Conservation (phyloP, 371 early-diverging fungal species). For the Syncephalastrum sp. region DNA sequence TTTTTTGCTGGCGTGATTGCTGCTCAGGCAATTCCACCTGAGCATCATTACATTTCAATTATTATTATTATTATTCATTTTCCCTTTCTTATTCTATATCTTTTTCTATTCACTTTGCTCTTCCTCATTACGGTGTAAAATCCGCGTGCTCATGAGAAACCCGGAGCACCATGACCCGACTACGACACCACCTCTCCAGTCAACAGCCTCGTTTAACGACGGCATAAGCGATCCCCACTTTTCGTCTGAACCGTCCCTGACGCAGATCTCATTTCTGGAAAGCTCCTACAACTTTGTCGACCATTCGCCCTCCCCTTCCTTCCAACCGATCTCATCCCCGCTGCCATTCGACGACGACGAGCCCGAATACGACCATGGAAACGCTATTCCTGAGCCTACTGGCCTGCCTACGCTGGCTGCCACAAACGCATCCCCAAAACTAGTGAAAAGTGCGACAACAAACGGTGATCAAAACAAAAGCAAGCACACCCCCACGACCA, state of each 20-base stretch:
- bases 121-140: too few relatives aligned
- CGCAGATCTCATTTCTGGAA: slow-evolving; percentile 31
- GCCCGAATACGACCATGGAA: background rate
- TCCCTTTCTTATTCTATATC: too few relatives aligned
- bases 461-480: too few relatives aligned
- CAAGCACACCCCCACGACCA: too few relatives aligned
- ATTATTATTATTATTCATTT: too few relatives aligned
- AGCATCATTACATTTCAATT: too few relatives aligned
- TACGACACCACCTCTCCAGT: background rate
- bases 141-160: too few relatives aligned
- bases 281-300: slow-evolving; percentile 11
- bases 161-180: too few relatives aligned
- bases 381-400: background rate
- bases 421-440: background rate
- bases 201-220: slow-evolving; percentile 8
- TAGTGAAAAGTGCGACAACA: too few relatives aligned
- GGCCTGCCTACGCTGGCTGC: background rate
- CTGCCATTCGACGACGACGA: slow-evolving; percentile 8
- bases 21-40: too few relatives aligned
- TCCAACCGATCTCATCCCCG: slow-evolving; percentile 2
- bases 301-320: slow-evolving; percentile 1
- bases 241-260: slow-evolving; percentile 24
- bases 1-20: background rate
- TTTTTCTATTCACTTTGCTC: too few relatives aligned
- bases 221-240: slow-evolving; percentile 5